Evolutionary conservation across 2,329 filamentous ascomycete genomes (phyloP).

Genomic region (Erysiphe pulchra): DNA sequence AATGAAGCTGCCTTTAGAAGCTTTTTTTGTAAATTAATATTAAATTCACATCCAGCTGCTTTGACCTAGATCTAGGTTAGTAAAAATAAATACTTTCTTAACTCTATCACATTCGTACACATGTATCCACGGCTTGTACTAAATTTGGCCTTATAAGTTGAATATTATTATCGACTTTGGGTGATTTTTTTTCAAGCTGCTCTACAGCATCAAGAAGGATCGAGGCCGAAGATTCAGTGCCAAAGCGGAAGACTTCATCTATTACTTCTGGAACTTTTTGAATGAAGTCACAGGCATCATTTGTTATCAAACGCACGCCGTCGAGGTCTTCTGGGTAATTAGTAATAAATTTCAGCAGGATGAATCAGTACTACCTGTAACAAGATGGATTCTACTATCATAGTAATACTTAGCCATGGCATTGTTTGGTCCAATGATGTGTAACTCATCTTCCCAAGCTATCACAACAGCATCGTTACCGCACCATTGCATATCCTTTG

Average conservation of each 20-base stretch:
- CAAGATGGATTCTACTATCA: conserved; percentile 68
- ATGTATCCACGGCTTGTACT: conserved; percentile 79
- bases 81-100: neutral
- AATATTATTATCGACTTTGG: conserved; percentile 93
- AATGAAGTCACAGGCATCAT: conserved; percentile 91
- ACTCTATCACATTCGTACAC: conserved; percentile 19
- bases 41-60: conserved; percentile 80
- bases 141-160: conserved; percentile 73
- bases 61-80: conserved; percentile 24
- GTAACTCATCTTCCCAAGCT: conserved; percentile 94
- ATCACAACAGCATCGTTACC: conserved; percentile 82
- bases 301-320: conserved; percentile 72
- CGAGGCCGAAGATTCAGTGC: conserved; percentile 68
- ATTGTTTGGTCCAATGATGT: conserved; percentile 68
- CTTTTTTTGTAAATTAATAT: conserved; percentile 77
- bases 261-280: conserved; percentile 75
- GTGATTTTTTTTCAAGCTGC: conserved; percentile 76
- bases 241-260: conserved; percentile 69
- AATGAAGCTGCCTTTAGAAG: conserved; percentile 91
- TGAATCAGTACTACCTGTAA: conserved; percentile 34
- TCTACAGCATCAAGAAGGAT: conserved; percentile 85
- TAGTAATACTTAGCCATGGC: conserved; percentile 61
- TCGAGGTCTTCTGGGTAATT: conserved; percentile 31
- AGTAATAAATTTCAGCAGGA: neutral
- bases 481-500: conserved; percentile 84